Percentiles rank a stretch among this genome's conserved stretches.
These are phyloP conservation scores for Dactylellina leptospora DNA, from an alignment of 2,329 filamentous ascomycete genomes.

Conservation along the genomic window DNA sequence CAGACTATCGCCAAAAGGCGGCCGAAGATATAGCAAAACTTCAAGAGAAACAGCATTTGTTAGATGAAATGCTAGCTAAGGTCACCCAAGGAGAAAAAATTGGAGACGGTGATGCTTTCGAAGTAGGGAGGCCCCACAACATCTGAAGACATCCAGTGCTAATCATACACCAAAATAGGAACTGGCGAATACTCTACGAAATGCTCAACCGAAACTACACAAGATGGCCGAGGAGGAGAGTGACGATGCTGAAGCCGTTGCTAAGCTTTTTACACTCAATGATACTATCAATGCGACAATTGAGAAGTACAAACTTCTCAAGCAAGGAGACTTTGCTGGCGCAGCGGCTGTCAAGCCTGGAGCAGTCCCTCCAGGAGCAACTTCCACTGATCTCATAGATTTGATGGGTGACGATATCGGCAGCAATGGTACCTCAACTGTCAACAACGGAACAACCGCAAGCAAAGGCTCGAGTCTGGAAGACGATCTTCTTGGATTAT, in stretches of 20 bases:
- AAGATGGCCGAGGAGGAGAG: slow-evolving; percentile 99
- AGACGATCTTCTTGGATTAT: slow-evolving; percentile 88
- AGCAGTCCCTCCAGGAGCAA: slow-evolving; percentile 73
- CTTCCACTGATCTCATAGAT: slow-evolving; percentile 58
- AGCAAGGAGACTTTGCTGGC: slow-evolving; percentile 88
- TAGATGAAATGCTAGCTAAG: slow-evolving; percentile 90
- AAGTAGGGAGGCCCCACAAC: slow-evolving; percentile 62
- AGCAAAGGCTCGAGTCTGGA: slow-evolving; percentile 72
- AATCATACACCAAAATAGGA: slow-evolving; percentile 66
- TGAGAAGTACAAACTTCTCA: slow-evolving; percentile 92
- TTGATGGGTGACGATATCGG: slow-evolving; percentile 87
- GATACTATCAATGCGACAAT: slow-evolving; percentile 98
- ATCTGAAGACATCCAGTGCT: slow-evolving; percentile 61
- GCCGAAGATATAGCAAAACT: slow-evolving; percentile 94
- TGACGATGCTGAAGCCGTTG: slow-evolving; percentile 93
- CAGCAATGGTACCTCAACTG: slow-evolving; percentile 66
- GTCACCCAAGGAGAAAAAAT: slow-evolving; percentile 84
- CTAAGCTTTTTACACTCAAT: slow-evolving; percentile 95
- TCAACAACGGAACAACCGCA: slow-evolving; percentile 59
- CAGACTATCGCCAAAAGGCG: slow-evolving; percentile 96
- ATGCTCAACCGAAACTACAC: slow-evolving; percentile 96
- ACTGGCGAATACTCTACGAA: slow-evolving; percentile 85
- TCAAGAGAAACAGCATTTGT: slow-evolving; percentile 88
- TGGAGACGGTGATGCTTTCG: slow-evolving; percentile 73
- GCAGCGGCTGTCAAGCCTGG: slow-evolving; percentile 79